Conservation (phyloP, 2,329 filamentous ascomycete species). For the Paracoccidioides lutzii region DNA sequence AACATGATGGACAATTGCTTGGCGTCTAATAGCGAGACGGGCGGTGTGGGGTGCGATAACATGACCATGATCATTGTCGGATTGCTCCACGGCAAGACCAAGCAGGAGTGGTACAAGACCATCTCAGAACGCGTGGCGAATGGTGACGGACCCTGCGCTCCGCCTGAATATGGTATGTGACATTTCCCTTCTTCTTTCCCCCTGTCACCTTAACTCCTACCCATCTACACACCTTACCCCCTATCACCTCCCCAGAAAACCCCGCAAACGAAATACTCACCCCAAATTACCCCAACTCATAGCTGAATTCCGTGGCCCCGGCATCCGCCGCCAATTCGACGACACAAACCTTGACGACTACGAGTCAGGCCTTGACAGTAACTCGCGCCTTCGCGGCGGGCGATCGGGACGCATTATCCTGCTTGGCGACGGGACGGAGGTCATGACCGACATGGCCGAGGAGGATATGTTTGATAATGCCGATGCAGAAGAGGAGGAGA, state of each 20-base stretch:
- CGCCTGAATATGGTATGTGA: conserved; percentile 96
- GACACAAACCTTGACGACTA: conserved; percentile 50
- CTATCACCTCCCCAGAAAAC: too few species aligned
- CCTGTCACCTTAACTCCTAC: too few species aligned
- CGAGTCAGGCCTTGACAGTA: conserved; percentile 35
- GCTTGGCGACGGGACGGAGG: conserved; percentile 87
- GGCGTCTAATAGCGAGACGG: conserved; percentile 93
- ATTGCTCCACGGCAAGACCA: conserved; percentile 78
- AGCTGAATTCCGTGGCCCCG: conserved; percentile 78
- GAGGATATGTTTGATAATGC: conserved; percentile 90
- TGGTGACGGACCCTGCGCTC: conserved; percentile 94
- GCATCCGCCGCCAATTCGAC: conserved; percentile 70
- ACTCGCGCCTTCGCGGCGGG: conserved; percentile 47
- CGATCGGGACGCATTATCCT: conserved; percentile 77
- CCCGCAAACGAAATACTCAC: too few species aligned
- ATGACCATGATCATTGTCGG: conserved; percentile 96
- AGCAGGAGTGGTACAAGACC: conserved; percentile 97
- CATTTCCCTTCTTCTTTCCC: conserved; percentile 23
- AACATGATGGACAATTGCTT: conserved; percentile 99
- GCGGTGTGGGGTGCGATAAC: conserved; percentile 96
- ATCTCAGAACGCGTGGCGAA: conserved; percentile 87
- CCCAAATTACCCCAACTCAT: conserved; percentile 19
- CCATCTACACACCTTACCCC: too few species aligned
- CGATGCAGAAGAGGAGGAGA: conserved; percentile 50
- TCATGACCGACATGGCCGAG: conserved; percentile 77